Evolutionary conservation across 2,329 filamentous ascomycete species (phyloP).

Genomic region (Aspergillus fructus): DNA sequence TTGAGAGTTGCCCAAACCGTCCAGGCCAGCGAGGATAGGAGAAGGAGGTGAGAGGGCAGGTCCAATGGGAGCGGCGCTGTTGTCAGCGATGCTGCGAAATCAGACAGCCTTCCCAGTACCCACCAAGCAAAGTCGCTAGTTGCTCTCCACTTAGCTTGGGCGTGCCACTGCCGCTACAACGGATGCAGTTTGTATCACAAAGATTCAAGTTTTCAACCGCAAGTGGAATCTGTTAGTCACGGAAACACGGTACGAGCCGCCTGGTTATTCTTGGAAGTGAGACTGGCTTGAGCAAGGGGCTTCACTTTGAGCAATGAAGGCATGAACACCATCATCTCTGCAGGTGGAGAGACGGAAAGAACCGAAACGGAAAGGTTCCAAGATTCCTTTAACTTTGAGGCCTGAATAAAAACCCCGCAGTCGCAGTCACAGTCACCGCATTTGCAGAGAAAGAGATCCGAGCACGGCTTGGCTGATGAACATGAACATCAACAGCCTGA

Average conservation of each 20-base stretch:
- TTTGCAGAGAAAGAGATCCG: not conserved
- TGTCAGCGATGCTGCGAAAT: not conserved
- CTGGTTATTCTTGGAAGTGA: no score
- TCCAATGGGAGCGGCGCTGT: constrained; percentile 3
- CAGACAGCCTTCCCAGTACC: not conserved
- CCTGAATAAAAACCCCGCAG: constrained; percentile 9
- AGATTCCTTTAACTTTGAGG: not conserved
- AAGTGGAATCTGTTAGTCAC: constrained; percentile 5
- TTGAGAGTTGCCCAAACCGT: constrained; percentile 7
- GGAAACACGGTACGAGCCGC: not conserved
- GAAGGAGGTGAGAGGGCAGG: no score
- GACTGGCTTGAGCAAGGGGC: no score
- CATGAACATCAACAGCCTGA: no score
- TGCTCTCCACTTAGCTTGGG: not conserved
- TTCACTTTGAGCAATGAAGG: no score
- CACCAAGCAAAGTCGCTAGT: no score
- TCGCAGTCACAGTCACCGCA: not conserved
- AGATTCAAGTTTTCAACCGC: not conserved
- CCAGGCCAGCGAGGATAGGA: not conserved
- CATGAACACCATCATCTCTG: no score
- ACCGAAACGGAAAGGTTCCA: not conserved
- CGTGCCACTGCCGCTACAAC: no score
- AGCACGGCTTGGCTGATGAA: not conserved
- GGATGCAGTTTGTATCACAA: not conserved
- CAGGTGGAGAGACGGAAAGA: not conserved